These are phyloP conservation scores for Petunia hybrid DNA, from an alignment of 305 asterid species.

Conservation along the genomic window DNA sequence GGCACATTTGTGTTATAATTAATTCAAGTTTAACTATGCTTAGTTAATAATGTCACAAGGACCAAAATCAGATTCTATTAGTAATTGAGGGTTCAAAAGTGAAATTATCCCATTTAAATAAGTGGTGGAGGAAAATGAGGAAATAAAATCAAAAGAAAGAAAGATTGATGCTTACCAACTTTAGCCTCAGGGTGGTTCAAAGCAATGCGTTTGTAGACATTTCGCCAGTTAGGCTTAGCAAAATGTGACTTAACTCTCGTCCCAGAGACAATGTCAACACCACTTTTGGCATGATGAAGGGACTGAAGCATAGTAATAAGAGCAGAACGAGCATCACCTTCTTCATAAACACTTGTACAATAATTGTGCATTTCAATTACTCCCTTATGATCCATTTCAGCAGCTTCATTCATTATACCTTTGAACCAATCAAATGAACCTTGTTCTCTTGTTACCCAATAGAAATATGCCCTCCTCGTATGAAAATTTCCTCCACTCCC, in stretches of 20 bases:
- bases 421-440: conserved; percentile 95
- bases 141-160: background rate
- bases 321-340: conserved; percentile 88
- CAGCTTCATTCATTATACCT: conserved; percentile 82
- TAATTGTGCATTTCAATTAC: conserved; percentile 90
- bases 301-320: conserved; percentile 83
- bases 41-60: background rate
- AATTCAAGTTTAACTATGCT: no score
- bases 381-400: conserved; percentile 69
- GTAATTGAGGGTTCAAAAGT: background rate
- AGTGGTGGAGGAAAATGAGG: background rate
- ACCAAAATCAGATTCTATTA: background rate
- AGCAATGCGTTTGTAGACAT: conserved; percentile 77
- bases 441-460: conserved; percentile 89
- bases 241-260: conserved; percentile 86
- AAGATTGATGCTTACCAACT: conserved; percentile 59
- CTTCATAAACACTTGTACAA: conserved; percentile 88
- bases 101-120: background rate
- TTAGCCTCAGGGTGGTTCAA: conserved; percentile 69
- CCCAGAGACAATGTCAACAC: conserved; percentile 82
- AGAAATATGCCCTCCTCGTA: conserved; percentile 77
- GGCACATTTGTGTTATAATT: no score
- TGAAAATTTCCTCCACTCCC: conserved; percentile 48
- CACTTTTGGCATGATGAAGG: conserved; percentile 80
- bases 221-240: conserved; percentile 89